Base-by-base conservation (phyloP, 2,329 filamentous ascomycete genomes). In the Alternaria sp. region DNA sequence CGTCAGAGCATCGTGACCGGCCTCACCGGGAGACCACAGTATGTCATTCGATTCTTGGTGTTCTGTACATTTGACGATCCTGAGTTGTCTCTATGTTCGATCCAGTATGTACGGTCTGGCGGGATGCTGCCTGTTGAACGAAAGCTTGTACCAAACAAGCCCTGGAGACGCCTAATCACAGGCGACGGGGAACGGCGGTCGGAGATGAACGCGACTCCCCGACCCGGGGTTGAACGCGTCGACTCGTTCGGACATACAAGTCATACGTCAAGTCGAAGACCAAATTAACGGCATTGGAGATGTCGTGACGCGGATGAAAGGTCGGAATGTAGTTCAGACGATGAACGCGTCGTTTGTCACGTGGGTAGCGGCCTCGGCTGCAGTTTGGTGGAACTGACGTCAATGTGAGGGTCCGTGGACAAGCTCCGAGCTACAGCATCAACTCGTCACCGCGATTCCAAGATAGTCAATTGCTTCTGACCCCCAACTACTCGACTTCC, bases 391-490 rank as follows among this genome's bases (percentile, higher is more conserved):
- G 6, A 21, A 10, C 36, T 61, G 54, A 61, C 59, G 59, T 61
- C 56, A 57, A n/a, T 4, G 44, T 62, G 32, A 47, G 25, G 15
- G 36, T 52, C 49, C 49, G 30, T 52, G 13, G 49, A 46, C 43
- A 61, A 59, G 59, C 47, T 49, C 57, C 49, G 32, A 59, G 52
- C 52, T 52, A 62, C 61, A 46, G 25, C 59, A 59, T 59, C 59
- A 54, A 52, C 51, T 62, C 59, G 51, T 65, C 62, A 65, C 59
- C 13, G 30, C 49, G 23, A 49, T 25, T 3, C 30, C 15, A 30
- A 51, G 21, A 47, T 59, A 32, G 6, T 30, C 30, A 64, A 64
- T 64, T 65, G 43, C 55, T 32, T 8, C 23, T 45, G 13, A 11
- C 23, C 32, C 6, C n/a, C n/a, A 36, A 52, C 6, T 52, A 36